Percentiles rank a stretch among this genome's conserved stretches.
phyloP scores from a whole-genome alignment of 2,329 filamentous ascomycete genomes.

The Stagonosporopsis chrysanthemi region DNA sequence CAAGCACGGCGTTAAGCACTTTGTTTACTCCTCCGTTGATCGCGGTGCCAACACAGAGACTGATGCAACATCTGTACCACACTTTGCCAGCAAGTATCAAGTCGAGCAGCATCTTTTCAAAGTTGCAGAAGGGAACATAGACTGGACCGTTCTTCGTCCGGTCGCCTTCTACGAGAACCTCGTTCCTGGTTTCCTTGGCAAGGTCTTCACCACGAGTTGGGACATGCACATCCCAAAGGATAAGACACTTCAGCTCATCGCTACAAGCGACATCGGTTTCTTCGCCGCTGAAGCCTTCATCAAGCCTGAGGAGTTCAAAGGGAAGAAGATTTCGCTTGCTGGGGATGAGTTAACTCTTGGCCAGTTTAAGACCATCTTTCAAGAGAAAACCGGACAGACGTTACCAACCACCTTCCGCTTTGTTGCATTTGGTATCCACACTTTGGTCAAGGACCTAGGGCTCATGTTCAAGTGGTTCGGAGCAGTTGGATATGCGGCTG shows the following conservation, averaged over 20 bases:
- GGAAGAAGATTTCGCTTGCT: slow-evolving; percentile 55
- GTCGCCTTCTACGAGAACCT: slow-evolving; percentile 68
- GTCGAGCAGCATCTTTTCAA: slow-evolving; percentile 66
- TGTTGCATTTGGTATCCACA: slow-evolving; percentile 40
- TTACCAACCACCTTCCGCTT: slow-evolving; percentile 53
- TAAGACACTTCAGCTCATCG: slow-evolving; percentile 46
- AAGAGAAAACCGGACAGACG: slow-evolving; percentile 52
- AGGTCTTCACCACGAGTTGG: slow-evolving; percentile 53
- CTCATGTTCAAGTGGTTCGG: slow-evolving; percentile 59
- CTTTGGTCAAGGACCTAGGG: slow-evolving; percentile 49
- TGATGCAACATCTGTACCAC: slow-evolving; percentile 63
- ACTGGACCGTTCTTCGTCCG: slow-evolving; percentile 67
- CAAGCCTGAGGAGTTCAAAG: slow-evolving; percentile 49
- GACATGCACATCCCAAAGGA: slow-evolving; percentile 42
- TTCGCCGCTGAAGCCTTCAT: slow-evolving; percentile 58
- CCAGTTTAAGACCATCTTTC: slow-evolving; percentile 53
- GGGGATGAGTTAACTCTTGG: slow-evolving; percentile 58
- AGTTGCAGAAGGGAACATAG: slow-evolving; percentile 54
- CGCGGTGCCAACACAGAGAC: slow-evolving; percentile 54
- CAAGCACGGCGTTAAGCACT: slow-evolving; percentile 42
- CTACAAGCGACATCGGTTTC: slow-evolving; percentile 56
- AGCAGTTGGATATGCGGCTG: slow-evolving; percentile 52
- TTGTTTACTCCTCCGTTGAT: slow-evolving; percentile 50
- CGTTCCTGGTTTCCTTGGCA: slow-evolving; percentile 54
- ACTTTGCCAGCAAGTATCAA: slow-evolving; percentile 67